Percentiles rank a stretch among this genome's conserved stretches.
Evolutionary conservation across 2,329 filamentous ascomycete species (phyloP).

Genomic region (Amauroascus verrucosus): DNA sequence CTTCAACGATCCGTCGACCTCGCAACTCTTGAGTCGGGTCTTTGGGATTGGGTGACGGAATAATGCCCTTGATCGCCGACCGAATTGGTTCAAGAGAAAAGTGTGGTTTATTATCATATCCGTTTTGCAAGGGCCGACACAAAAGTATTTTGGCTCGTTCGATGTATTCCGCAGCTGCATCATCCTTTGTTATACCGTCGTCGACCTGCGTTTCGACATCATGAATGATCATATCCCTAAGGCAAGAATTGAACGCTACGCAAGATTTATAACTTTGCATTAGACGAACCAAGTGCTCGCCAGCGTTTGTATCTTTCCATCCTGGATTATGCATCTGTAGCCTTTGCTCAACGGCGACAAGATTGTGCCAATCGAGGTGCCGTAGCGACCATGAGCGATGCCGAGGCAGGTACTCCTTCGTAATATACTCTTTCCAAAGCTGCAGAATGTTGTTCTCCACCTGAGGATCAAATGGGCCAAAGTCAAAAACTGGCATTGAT

Average conservation of each 20-base stretch:
- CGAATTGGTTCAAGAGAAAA: neutral
- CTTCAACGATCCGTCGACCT: neutral
- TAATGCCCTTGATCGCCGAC: neutral
- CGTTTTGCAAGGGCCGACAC: neutral
- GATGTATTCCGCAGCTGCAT: neutral
- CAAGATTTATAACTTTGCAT: neutral
- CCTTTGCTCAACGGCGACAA: conserved; percentile 10
- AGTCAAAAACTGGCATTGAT: conserved; percentile 1
- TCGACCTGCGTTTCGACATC: neutral
- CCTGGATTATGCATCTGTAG: conserved; percentile 1
- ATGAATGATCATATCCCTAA: too few relatives aligned
- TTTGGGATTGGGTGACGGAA: neutral
- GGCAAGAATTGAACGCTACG: too few relatives aligned
- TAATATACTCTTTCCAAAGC: conserved; percentile 16
- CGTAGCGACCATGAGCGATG: conserved; percentile 17
- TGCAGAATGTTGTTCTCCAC: conserved; percentile 6
- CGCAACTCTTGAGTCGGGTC: neutral
- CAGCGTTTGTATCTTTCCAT: conserved; percentile 9
- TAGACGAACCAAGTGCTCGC: conserved; percentile 13
- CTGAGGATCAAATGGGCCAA: conserved; percentile 17
- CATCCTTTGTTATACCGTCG: neutral
- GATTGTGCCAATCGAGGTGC: conserved; percentile 9
- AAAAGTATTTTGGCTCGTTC: conserved; percentile 3
- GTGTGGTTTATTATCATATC: neutral
- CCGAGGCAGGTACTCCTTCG: conserved; percentile 13